Percentiles rank a stretch among this genome's conserved stretches.
These are phyloP conservation scores for Alternaria tenuissima DNA, from an alignment of 2,329 filamentous ascomycete species.

Conservation along the genomic window DNA sequence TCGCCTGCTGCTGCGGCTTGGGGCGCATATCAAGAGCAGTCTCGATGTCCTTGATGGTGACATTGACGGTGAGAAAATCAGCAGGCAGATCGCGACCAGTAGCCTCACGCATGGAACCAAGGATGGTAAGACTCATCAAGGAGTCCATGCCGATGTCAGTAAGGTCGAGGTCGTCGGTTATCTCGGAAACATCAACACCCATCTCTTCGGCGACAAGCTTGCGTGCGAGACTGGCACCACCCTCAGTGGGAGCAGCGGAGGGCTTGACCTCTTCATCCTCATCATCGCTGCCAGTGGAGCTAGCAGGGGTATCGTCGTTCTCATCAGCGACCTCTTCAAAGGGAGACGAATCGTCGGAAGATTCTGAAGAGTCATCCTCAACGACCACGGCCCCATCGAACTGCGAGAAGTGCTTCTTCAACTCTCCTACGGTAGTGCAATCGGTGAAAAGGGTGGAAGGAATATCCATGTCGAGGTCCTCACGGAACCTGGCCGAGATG, in stretches of 20 bases:
- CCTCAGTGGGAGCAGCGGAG: conserved; percentile 40
- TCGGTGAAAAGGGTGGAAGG: conserved; percentile 68
- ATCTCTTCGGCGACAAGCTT: conserved; percentile 65
- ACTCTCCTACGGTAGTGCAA: conserved; percentile 66
- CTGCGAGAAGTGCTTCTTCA: conserved; percentile 65
- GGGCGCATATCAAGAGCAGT: conserved; percentile 66
- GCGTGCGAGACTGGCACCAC: conserved; percentile 56
- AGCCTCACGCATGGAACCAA: conserved; percentile 60
- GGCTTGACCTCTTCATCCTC: conserved; percentile 49
- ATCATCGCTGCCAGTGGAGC: conserved; percentile 58
- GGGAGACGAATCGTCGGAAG: conserved; percentile 52
- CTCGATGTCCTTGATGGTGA: conserved; percentile 71
- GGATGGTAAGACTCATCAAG: conserved; percentile 61
- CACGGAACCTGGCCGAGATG: conserved; percentile 68
- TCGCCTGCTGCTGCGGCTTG: conserved; percentile 50
- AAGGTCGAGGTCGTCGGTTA: conserved; percentile 66
- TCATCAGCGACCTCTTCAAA: conserved; percentile 46
- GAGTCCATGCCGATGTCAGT: conserved; percentile 66
- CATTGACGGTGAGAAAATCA: conserved; percentile 67
- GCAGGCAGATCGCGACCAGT: conserved; percentile 60
- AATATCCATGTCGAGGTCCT: conserved; percentile 67
- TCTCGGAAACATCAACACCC: conserved; percentile 69
- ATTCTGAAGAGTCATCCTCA: conserved; percentile 54
- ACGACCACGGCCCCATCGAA: conserved; percentile 54
- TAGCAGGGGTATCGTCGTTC: conserved; percentile 57